Conservation (phyloP, 352 stramenopile species). For the Pythium monospermum region DNA sequence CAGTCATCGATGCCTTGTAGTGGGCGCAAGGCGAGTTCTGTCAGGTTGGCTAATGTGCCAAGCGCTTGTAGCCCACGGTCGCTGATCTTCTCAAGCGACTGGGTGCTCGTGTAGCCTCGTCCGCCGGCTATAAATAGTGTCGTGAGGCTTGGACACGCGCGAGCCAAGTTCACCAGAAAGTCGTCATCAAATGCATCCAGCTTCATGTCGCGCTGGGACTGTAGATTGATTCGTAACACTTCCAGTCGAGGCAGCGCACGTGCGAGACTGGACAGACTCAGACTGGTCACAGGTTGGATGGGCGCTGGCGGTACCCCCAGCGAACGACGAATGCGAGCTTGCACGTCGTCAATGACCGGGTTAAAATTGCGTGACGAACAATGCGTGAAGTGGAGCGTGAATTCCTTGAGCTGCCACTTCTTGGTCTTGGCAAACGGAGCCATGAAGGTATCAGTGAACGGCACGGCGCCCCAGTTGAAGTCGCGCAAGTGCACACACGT, state of each 20-base stretch:
- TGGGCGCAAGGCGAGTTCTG: slow-evolving; percentile 13
- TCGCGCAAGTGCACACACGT: slow-evolving; percentile 35
- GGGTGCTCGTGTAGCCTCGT: slow-evolving; percentile 9
- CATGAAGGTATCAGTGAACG: slow-evolving; percentile 47
- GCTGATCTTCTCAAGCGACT: slow-evolving; percentile 3
- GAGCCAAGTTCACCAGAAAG: slow-evolving; percentile 12
- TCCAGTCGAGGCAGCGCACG: slow-evolving; percentile 11
- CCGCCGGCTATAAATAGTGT: slow-evolving; percentile 12
- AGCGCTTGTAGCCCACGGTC: slow-evolving; percentile 6
- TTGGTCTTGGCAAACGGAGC: slow-evolving; percentile 32
- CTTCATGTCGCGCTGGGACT: slow-evolving; percentile 7
- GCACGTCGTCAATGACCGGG: slow-evolving; percentile 8
- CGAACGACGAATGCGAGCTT: slow-evolving; percentile 8
- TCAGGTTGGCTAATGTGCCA: slow-evolving; percentile 4
- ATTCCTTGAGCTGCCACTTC: slow-evolving; percentile 32
- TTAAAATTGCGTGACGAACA: slow-evolving; percentile 10
- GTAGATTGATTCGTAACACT: slow-evolving; percentile 8
- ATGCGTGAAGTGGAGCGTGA: slow-evolving; percentile 13
- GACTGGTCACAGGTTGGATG: background rate
- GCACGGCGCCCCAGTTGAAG: slow-evolving; percentile 57
- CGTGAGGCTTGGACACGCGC: slow-evolving; percentile 12
- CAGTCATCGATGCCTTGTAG: slow-evolving; percentile 1
- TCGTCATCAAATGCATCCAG: slow-evolving; percentile 13
- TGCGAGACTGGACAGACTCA: slow-evolving; percentile 12
- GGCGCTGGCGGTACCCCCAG: slow-evolving; percentile 3